Evolutionary conservation across 805 yeast genomes (phyloP).

Genomic region (Vanderwaltozyma yarrowii): DNA sequence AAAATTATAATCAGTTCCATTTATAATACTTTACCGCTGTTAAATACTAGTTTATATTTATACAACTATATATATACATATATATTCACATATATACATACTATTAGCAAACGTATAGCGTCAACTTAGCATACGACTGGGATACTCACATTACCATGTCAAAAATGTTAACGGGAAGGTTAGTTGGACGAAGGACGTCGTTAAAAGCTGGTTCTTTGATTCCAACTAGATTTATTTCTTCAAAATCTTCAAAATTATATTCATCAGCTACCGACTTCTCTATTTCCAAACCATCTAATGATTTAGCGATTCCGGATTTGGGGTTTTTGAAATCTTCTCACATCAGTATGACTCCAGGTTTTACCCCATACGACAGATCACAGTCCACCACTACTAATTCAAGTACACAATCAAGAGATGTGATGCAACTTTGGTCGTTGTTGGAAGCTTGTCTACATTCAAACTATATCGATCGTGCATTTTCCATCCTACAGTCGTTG

Average conservation of each 20-base stretch:
- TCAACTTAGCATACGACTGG: no score
- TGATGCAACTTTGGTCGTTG: constrained; percentile 62
- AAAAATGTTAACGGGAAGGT: not conserved
- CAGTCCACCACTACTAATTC: constrained; percentile 9
- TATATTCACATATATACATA: no score
- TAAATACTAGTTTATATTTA: no score
- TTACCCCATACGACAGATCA: constrained; percentile 22
- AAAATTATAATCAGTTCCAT: no score
- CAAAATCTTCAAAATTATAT: constrained; percentile 7
- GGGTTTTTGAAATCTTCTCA: constrained; percentile 10
- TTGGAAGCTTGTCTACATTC: constrained; percentile 69
- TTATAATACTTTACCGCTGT: no score
- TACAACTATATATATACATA: no score
- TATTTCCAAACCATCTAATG: not conserved
- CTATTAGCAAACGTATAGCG: no score
- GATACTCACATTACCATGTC: no score
- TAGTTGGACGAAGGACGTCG: not conserved
- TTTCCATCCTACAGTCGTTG: constrained; percentile 52
- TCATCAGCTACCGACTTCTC: constrained; percentile 5
- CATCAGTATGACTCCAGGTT: constrained; percentile 4
- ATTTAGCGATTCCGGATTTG: constrained; percentile 5
- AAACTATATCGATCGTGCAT: constrained; percentile 59
- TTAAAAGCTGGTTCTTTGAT: not conserved
- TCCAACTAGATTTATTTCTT: constrained; percentile 8
- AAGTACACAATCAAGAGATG: constrained; percentile 36